Evolutionary conservation across 2,329 filamentous ascomycete genomes (phyloP).

Genomic region (Apiospora rasikravindrae): DNA sequence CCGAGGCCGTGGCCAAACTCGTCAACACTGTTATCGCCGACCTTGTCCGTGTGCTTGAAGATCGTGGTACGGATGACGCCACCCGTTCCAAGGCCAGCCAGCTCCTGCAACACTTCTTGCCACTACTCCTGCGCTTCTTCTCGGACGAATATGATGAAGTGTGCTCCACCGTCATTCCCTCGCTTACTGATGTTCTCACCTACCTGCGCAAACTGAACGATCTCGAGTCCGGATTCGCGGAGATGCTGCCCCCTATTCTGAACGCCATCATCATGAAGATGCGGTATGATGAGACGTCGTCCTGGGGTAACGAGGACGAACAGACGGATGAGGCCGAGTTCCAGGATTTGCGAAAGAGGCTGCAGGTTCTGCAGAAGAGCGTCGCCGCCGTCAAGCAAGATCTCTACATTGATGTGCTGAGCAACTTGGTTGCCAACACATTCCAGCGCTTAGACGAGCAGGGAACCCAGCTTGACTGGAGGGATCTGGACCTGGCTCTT

Average conservation of each 20-base stretch:
- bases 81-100: conserved; percentile 78
- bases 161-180: conserved; percentile 93
- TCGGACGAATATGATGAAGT: conserved; percentile 98
- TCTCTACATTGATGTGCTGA: conserved; percentile 87
- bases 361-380: conserved; percentile 91
- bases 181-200: conserved; percentile 88
- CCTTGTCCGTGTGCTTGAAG: conserved; percentile 85
- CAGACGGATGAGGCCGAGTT: conserved; percentile 98
- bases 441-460: conserved; percentile 81
- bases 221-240: conserved; percentile 75
- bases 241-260: conserved; percentile 84
- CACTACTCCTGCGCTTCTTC: conserved; percentile 90
- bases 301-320: conserved; percentile 92
- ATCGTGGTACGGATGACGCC: conserved; percentile 62
- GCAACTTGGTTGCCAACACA: conserved; percentile 84
- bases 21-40: conserved; percentile 90
- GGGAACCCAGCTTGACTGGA: conserved; percentile 83
- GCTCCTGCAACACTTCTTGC: conserved; percentile 82
- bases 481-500: conserved; percentile 90
- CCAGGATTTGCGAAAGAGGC: conserved; percentile 86
- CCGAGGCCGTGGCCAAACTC: conserved; percentile 92
- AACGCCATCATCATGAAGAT: conserved; percentile 95
- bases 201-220: conserved; percentile 83
- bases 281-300: conserved; percentile 94
- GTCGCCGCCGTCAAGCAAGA: conserved; percentile 87